These are phyloP conservation scores for Tubosaeta sp. DNA, from an alignment of 768 basidiomycete genomes.

Conservation along the genomic window DNA sequence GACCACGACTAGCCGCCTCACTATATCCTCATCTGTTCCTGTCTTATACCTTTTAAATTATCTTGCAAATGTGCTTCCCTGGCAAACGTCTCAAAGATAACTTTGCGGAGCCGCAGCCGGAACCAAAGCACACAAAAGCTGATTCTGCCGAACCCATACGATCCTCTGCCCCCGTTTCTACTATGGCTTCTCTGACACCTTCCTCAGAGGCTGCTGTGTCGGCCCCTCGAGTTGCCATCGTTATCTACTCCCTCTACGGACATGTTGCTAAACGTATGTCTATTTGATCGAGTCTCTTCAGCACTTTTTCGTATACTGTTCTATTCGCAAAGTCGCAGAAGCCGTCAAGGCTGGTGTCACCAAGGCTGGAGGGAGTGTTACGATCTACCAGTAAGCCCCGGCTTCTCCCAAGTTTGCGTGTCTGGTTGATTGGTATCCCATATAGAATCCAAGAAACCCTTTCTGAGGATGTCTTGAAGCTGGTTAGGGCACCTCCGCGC, in stretches of 20 bases:
- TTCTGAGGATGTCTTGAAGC: conserved; percentile 58
- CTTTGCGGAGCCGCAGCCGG: conserved; percentile 30
- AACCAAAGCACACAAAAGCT: conserved; percentile 12
- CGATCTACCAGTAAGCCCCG: conserved; percentile 43
- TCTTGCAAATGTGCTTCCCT: conserved; percentile 36
- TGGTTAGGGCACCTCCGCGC: conserved; percentile 70
- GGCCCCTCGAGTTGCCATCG: conserved; percentile 39
- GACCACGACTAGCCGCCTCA: background rate
- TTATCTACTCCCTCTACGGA: conserved; percentile 50
- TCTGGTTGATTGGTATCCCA: background rate
- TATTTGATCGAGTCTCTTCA: background rate
- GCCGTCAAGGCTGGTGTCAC: conserved; percentile 38
- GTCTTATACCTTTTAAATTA: background rate
- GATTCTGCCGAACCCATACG: background rate
- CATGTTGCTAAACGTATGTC: conserved; percentile 44
- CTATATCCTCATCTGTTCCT: conserved; percentile 7
- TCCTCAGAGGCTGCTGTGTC: conserved; percentile 9
- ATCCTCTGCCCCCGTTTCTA: conserved; percentile 2
- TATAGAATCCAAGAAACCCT: conserved; percentile 80
- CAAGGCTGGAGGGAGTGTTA: conserved; percentile 39
- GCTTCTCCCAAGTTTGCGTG: background rate
- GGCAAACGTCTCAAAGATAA: conserved; percentile 34
- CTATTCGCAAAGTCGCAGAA: conserved; percentile 26
- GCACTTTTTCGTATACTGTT: background rate
- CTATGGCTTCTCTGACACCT: background rate